Percentiles rank a stretch among this genome's conserved stretches.
Evolutionary conservation across 371 early-diverging fungal genomes (phyloP).

Genomic region (Syncephalis plumigaleata): DNA sequence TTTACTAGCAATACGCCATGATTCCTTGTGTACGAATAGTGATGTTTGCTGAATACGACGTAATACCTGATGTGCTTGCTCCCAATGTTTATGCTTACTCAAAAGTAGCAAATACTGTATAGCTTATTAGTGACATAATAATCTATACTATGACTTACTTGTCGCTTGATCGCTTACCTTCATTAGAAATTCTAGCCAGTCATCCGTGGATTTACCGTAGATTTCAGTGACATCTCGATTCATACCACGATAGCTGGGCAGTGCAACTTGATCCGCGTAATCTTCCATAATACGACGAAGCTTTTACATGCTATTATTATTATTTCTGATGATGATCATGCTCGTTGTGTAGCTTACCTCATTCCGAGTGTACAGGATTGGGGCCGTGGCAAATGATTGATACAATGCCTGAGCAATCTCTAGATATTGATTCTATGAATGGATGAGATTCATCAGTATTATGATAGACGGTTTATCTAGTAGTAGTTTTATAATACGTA

Average conservation of each 20-base stretch:
- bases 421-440: neutral
- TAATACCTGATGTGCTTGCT: slow-evolving; percentile 41
- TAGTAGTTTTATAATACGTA: too few relatives aligned
- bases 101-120: slow-evolving; percentile 38
- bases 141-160: neutral
- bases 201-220: slow-evolving; percentile 32
- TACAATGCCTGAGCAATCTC: neutral
- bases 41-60: slow-evolving; percentile 36
- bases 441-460: too few relatives aligned
- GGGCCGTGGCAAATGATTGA: neutral
- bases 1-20: slow-evolving; percentile 22
- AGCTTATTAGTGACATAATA: too few relatives aligned
- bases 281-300: too few relatives aligned
- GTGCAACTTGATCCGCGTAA: neutral
- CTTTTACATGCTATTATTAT: too few relatives aligned
- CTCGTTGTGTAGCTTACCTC: too few relatives aligned
- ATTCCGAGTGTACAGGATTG: neutral
- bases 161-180: slow-evolving; percentile 23
- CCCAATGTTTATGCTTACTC: slow-evolving; percentile 26
- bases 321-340: too few relatives aligned
- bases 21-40: slow-evolving; percentile 41
- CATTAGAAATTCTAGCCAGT: slow-evolving; percentile 44
- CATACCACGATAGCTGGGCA: neutral
- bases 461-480: too few relatives aligned
- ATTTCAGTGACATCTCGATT: too few relatives aligned